Base-by-base conservation (phyloP, 2,329 filamentous ascomycete genomes). In the Aspergillus intermedius region DNA sequence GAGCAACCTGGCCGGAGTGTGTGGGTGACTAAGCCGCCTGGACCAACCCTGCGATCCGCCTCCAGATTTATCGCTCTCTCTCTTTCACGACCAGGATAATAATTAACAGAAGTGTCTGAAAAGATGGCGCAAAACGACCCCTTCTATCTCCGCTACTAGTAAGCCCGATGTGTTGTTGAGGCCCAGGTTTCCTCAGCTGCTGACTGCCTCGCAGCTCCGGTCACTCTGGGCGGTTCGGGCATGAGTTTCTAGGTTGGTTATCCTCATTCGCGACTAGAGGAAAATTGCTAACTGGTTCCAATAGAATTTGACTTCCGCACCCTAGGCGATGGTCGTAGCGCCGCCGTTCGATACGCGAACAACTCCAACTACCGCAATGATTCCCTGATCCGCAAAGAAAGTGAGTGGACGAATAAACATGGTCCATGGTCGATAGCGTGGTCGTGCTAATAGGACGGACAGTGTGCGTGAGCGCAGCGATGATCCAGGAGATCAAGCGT, bases 301-400 rank as follows among this genome's bases (percentile, higher is more conserved):
- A 9, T 59, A 97, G 91, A 98, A 71, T 98, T 98, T 69, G 93
- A 98, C 69, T 93, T 98, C 64, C 82, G 91, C 48, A 88, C 90
- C 21, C 81, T 97, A 42, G 89, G 89, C 47, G 93, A 98, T 68
- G 93, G 93, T 45, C 83, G 88, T 53, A 96, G 91, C 66, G 93
- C 93, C 6, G 88, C 93, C 46, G 90, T 91, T 28, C 85, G 93
- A 72, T 98, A 98, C 74, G 93, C 93, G 56, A 98, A 98, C 78
- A 98, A 98, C 73, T 97, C 91, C 49, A 98, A 98, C 74, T 98
- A 98, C 74, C 85, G 93, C 64, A 98, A 98, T 73, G 93, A 98
- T 69, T 96, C 91, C 54, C 76, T 98, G 60, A 98, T 98, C 66
- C 87, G 93, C 57, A 98, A 98, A 91, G 93, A 98, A 77, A 98